Evolutionary conservation across 2,329 filamentous ascomycete species (phyloP), one percentile per base, ranked within the genome.

Genomic region (Coniochaeta prunicola): DNA sequence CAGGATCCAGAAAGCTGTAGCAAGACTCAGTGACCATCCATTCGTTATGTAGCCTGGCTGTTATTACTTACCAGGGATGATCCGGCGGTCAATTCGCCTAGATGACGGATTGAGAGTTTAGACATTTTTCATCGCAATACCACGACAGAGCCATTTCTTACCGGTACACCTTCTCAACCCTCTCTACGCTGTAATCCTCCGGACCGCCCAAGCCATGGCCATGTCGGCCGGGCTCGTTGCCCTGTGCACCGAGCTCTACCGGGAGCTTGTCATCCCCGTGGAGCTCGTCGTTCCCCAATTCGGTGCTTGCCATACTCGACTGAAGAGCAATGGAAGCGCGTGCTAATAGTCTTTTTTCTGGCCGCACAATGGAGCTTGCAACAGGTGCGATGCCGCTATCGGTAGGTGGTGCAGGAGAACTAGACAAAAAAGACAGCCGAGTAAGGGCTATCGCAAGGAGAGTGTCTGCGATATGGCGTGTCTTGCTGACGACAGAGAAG

Each of bases 1-100:
- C 17, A 96, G 81, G 17, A 88, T 73, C 92, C 92, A 96, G 73
- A 96, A 93, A 31, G 92, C 90, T 81, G 62, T 4, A n/a, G 36
- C 15, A 24, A 28, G 9, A 19, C 9, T 57, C 33, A 63, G 57
- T 56, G 12, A 26, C 1, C 15, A 26, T 17, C 26, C 13, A 6
- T 40, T 1, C 19, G 10, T 13, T 38, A 31, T n/a, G 1, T 1
- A 8, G n/a, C 24, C 21, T 28, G 19, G 17, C 5, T 6, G 4
- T n/a, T 6, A 10, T 6, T 2, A 21, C 71, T 62, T 68, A 82
- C 80, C 77, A 63, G 83, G 83, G 63, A 86, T 85, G 67, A 86
- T 85, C 65, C 83, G 80, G 28, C 72, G 69, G 68, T 86, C 83
- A 54, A 85, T 76, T 68, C 83, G 84, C 64, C 74, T 79, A 59